Evolutionary conservation across 371 early-diverging fungal genomes (phyloP).

Genomic region (Actinomucor elegans): DNA sequence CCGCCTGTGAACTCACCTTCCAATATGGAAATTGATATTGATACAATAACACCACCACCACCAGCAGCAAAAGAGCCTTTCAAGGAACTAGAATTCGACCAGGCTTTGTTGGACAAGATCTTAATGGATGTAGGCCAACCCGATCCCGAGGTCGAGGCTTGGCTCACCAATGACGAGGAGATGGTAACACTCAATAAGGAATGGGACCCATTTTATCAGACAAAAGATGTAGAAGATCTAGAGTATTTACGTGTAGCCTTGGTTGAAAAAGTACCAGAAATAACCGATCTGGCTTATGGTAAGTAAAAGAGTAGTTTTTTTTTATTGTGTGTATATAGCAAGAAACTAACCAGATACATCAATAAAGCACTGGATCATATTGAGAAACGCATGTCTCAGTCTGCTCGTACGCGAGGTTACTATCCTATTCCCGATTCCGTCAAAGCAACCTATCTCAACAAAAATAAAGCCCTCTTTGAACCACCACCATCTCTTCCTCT

Average conservation of each 20-base stretch:
- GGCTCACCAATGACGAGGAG: neutral
- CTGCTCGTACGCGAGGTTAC: constrained; percentile 76
- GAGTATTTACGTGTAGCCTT: constrained; percentile 40
- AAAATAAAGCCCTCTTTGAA: constrained; percentile 27
- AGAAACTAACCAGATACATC: too few relatives aligned
- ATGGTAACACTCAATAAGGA: neutral
- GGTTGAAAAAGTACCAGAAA: constrained; percentile 4
- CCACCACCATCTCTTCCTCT: too few relatives aligned
- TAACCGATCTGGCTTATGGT: too few relatives aligned
- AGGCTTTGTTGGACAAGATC: neutral
- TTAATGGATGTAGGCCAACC: constrained; percentile 2
- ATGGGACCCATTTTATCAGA: constrained; percentile 34
- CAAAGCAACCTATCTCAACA: constrained; percentile 54
- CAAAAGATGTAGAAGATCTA: constrained; percentile 44
- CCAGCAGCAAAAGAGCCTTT: too few relatives aligned
- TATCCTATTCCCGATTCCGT: constrained; percentile 55
- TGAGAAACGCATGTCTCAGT: constrained; percentile 46
- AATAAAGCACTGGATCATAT: neutral
- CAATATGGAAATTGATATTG: neutral
- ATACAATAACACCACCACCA: neutral
- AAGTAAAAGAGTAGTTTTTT: too few relatives aligned
- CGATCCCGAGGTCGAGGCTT: constrained; percentile 2
- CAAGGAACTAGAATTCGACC: neutral
- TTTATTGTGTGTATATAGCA: too few relatives aligned
- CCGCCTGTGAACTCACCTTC: too few relatives aligned